Evolutionary conservation across 495 filamentous ascomycete species (phyloP).

Genomic region (Neurospora sp.): DNA sequence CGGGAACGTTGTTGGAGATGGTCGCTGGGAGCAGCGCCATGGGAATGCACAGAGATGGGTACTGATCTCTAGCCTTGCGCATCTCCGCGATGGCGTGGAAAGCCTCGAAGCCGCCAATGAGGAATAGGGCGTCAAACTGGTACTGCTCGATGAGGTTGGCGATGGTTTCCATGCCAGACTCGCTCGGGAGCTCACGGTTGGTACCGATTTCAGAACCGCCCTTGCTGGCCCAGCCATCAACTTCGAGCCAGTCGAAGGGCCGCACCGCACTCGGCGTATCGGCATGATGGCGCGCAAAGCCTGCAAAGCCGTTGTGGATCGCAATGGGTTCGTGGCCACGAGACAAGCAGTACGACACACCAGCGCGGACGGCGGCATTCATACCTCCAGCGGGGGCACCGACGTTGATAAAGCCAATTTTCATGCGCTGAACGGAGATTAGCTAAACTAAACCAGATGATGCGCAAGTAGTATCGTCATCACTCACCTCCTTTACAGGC

Average conservation of each 20-base stretch:
- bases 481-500: conserved; percentile 60
- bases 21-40: conserved; percentile 92
- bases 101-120: conserved; percentile 94
- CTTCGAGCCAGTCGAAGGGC: conserved; percentile 81
- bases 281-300: conserved; percentile 79
- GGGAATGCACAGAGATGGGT: conserved; percentile 81
- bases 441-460: conserved; percentile 3
- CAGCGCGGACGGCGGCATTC: conserved; percentile 92
- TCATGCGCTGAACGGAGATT: conserved; percentile 56
- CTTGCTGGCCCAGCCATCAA: conserved; percentile 89
- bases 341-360: conserved; percentile 90
- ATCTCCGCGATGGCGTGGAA: conserved; percentile 87
- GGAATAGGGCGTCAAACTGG: conserved; percentile 81
- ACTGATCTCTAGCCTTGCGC: conserved; percentile 65
- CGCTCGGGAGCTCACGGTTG: conserved; percentile 80
- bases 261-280: conserved; percentile 80
- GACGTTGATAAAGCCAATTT: conserved; percentile 90
- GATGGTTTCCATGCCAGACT: conserved; percentile 73
- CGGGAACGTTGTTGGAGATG: conserved; percentile 96
- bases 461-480: too few relatives aligned
- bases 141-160: conserved; percentile 78
- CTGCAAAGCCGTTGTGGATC: conserved; percentile 95
- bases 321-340: conserved; percentile 85
- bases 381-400: conserved; percentile 98
- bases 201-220: conserved; percentile 97